A percentile compares a stretch with the other conserved stretches of the same genome.
Evolutionary conservation across 2,329 filamentous ascomycete genomes (phyloP).

Genomic region (Trichophyton verrucosum): DNA sequence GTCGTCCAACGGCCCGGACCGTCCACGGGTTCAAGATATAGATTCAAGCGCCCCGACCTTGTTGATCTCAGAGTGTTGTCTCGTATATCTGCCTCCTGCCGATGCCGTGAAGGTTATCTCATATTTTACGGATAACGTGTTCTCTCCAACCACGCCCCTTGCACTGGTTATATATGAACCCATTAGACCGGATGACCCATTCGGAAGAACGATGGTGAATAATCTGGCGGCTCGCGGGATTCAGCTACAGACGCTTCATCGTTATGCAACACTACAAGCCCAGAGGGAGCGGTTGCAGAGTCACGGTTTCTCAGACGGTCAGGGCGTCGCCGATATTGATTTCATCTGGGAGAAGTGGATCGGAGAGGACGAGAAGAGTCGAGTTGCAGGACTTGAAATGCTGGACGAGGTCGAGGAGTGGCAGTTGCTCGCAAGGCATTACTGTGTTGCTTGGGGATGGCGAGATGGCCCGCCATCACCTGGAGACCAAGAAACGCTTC

Average conservation of each 20-base stretch:
- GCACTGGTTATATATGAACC: conserved; percentile 78
- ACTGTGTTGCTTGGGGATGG: conserved; percentile 83
- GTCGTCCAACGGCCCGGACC: conserved; percentile 10
- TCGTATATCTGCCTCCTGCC: conserved; percentile 66
- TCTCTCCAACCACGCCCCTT: conserved; percentile 35
- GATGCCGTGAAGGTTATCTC: conserved; percentile 53
- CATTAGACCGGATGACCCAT: conserved; percentile 68
- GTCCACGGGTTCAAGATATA: conserved; percentile 34
- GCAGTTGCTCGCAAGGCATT: conserved; percentile 74
- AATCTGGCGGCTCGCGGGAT: conserved; percentile 78
- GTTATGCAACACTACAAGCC: conserved; percentile 54
- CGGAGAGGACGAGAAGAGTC: conserved; percentile 54
- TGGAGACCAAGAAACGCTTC: conserved; percentile 24
- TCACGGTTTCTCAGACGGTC: conserved; percentile 51
- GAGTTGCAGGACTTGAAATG: conserved; percentile 69
- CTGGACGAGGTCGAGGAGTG: conserved; percentile 95
- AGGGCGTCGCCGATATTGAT: conserved; percentile 48
- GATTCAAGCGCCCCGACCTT: conserved; percentile 58
- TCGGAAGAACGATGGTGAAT: conserved; percentile 81
- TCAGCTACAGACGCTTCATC: conserved; percentile 65
- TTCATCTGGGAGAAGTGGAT: conserved; percentile 74
- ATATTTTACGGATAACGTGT: conserved; percentile 48
- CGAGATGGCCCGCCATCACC: conserved; percentile 33
- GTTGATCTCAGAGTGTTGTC: conserved; percentile 85
- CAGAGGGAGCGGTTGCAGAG: conserved; percentile 55